Conservation (phyloP, 1,284 basidiomycete genomes). For the Trametes pubescens region DNA sequence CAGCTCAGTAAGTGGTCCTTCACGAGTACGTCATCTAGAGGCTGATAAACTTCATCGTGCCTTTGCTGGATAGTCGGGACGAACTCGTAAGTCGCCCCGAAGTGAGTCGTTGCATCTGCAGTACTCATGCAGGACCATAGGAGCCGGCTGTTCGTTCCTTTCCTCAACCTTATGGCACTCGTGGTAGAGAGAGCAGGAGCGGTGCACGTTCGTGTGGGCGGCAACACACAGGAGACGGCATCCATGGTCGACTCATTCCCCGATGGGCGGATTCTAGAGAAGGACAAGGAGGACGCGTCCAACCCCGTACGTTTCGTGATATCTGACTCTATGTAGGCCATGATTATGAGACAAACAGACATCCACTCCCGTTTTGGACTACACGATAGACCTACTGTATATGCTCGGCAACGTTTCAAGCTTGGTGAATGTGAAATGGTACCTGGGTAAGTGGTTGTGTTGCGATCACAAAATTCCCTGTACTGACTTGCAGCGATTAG, state of each 20-base stretch:
- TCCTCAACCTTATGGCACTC: slow-evolving; percentile 77
- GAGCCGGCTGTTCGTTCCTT: slow-evolving; percentile 61
- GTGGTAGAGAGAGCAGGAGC: slow-evolving; percentile 62
- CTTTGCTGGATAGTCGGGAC: slow-evolving; percentile 18
- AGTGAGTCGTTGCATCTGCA: too few relatives aligned
- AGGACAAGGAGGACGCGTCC: slow-evolving; percentile 35
- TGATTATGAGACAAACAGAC: slow-evolving; percentile 32
- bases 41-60: neutral
- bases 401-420: slow-evolving; percentile 52
- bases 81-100: slow-evolving; percentile 24
- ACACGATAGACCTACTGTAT: slow-evolving; percentile 52
- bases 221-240: slow-evolving; percentile 73
- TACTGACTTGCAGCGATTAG: slow-evolving; percentile 7
- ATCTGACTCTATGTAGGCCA: neutral
- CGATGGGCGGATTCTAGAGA: slow-evolving; percentile 57
- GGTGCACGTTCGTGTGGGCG: slow-evolving; percentile 71
- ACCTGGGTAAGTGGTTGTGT: slow-evolving; percentile 40
- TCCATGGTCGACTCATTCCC: slow-evolving; percentile 52
- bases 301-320: slow-evolving; percentile 14
- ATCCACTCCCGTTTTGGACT: slow-evolving; percentile 52
- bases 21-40: neutral
- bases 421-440: slow-evolving; percentile 52
- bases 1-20: slow-evolving; percentile 48
- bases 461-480: neutral
- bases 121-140: slow-evolving; percentile 36